Percentiles rank a stretch among this genome's conserved stretches.
These are phyloP conservation scores for Solanum chmielewskii DNA, from an alignment of 257 asterid species.

Conservation along the genomic window DNA sequence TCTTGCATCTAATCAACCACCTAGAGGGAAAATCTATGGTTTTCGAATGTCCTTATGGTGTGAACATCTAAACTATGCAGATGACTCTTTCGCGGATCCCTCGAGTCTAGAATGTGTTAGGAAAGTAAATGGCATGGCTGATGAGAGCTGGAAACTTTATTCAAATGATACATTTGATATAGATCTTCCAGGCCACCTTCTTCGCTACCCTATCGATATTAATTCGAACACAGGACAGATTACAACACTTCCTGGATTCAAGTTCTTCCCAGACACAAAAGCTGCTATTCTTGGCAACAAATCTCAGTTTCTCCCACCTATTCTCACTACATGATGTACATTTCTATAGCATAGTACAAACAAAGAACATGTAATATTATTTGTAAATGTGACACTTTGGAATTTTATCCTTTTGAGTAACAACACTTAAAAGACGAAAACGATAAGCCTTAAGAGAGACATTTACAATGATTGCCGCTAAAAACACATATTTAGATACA, in stretches of 20 bases:
- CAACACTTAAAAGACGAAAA: not conserved
- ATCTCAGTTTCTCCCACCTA: conserved; percentile 49
- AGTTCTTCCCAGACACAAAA: conserved; percentile 77
- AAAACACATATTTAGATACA: accelerated
- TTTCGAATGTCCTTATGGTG: conserved; percentile 72
- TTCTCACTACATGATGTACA: conserved; percentile 51
- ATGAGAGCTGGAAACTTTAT: conserved; percentile 47
- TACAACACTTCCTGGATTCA: conserved; percentile 32
- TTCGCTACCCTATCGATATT: conserved; percentile 55
- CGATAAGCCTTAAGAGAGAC: not conserved
- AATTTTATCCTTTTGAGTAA: not conserved
- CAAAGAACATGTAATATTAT: not conserved
- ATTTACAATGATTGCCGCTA: no score
- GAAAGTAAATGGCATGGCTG: conserved; percentile 39
- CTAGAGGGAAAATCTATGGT: conserved; percentile 44
- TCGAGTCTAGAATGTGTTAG: conserved; percentile 48
- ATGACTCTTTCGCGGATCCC: conserved; percentile 27
- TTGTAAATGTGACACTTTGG: not conserved
- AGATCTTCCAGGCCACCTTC: conserved; percentile 67
- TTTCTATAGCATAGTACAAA: not conserved
- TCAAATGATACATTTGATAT: conserved; percentile 19
- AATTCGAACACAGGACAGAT: conserved; percentile 33
- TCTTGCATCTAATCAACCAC: conserved; percentile 18
- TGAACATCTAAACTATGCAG: conserved; percentile 42
- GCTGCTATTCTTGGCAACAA: conserved; percentile 63